Percentiles rank a stretch among this genome's conserved stretches.
Conservation (phyloP, 2,329 filamentous ascomycete genomes). For the Botryotinia narcissicola region DNA sequence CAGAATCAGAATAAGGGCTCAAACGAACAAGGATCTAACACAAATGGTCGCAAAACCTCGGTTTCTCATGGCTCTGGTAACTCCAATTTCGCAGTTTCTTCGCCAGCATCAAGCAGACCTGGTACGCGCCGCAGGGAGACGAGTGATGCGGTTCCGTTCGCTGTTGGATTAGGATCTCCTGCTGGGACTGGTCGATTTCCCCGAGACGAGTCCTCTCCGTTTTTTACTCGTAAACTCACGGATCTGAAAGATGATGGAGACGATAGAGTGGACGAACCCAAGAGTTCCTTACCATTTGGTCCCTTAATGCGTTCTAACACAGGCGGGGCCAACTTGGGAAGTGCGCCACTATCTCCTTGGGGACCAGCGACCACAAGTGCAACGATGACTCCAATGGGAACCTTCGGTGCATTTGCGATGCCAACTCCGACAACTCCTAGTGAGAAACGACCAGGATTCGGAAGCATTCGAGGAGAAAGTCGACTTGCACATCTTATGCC, state of each 20-base stretch:
- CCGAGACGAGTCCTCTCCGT: constrained; percentile 61
- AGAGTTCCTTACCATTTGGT: constrained; percentile 43
- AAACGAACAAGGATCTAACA: constrained; percentile 52
- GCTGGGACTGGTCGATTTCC: constrained; percentile 56
- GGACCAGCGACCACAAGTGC: constrained; percentile 50
- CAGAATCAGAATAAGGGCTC: constrained; percentile 61
- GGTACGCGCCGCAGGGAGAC: constrained; percentile 81
- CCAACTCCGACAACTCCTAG: constrained; percentile 53
- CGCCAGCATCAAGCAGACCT: constrained; percentile 71
- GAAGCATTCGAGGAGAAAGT: constrained; percentile 70
- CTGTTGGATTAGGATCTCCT: constrained; percentile 55
- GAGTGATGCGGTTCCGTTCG: constrained; percentile 58
- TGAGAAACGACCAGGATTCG: constrained; percentile 71
- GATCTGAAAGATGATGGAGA: constrained; percentile 53
- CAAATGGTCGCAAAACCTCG: constrained; percentile 76
- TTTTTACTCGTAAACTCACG: constrained; percentile 52
- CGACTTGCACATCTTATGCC: constrained; percentile 81
- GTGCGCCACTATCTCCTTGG: constrained; percentile 49
- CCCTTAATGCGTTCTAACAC: constrained; percentile 56
- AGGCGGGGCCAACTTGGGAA: constrained; percentile 44
- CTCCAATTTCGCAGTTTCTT: constrained; percentile 65
- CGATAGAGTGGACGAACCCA: constrained; percentile 52
- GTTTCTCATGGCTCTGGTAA: constrained; percentile 64
- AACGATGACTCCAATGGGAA: constrained; percentile 71
- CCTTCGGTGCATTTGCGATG: constrained; percentile 88